Base-by-base conservation (phyloP, 805 yeast species). In the Teunomyces lycoperdinae region DNA sequence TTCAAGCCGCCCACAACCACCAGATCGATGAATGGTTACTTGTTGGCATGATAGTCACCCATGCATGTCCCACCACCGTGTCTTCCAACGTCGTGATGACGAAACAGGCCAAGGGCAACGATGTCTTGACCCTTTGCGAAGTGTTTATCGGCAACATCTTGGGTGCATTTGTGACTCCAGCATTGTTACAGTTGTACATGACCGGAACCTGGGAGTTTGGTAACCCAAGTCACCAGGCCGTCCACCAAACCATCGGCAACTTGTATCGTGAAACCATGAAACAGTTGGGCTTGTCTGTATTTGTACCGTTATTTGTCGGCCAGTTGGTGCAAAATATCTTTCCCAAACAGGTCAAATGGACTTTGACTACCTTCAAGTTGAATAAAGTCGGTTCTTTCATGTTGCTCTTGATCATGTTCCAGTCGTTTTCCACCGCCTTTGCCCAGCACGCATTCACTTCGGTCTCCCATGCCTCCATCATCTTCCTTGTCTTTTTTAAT, bases 31-130 rank as follows among this genome's bases (percentile, higher is more conserved):
- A 79, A 30, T 89, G 94, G 89, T 77, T 89, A 55, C 69, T 90
- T 17, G 86, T 86, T 10, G 97, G 97, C 0, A 66, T 90, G 49
- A 79, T 90, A 14, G 85, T 89, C 41, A 87, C 96, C 2, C 87
- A 88, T 28, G 79, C 92, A 9, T 87, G 95, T 63, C 97, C 97
- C 27, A 90, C 97, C 7, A 90, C 97, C 0, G 96, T 90, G 14
- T 81, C 91, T 0, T 89, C 96, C 1, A 90, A 90, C 62, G 96
- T 90, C 27, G 91, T 90, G 27, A 90, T 90, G 96, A 90, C 97
- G 5, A 77, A 83, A 45, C 79, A 79, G 49, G 96, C 97, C 0
- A 83, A 85, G 54, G 97, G 96, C 7, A 88, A 89, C 64, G 91
- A 81, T 54, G 67, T 85, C 13, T 67, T 89, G 45, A 84, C 96